Evolutionary conservation across 129 eudicot genomes (phyloP).

Genomic region (Silybum marianum): DNA sequence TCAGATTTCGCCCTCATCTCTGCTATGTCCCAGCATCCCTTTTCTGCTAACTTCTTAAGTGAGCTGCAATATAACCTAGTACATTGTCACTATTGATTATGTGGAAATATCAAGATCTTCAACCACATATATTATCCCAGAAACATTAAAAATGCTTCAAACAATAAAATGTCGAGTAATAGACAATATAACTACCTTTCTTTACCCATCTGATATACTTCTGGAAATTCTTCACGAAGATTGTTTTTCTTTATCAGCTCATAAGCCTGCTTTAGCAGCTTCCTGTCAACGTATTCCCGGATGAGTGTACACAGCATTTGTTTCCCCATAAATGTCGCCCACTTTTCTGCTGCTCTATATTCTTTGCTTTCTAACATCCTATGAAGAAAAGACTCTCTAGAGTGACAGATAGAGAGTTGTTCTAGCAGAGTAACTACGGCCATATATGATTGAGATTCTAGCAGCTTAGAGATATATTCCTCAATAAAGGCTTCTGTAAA

Average conservation of each 20-base stretch:
- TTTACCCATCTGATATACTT: conserved; percentile 76
- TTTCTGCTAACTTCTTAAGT: conserved; percentile 77
- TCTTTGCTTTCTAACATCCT: conserved; percentile 66
- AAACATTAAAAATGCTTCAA: conserved; percentile 1
- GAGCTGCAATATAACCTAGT: conserved; percentile 56
- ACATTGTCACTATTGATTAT: conserved; percentile 27
- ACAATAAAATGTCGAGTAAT: too few relatives aligned
- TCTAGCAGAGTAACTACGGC: conserved; percentile 66
- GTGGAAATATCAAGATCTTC: conserved; percentile 18
- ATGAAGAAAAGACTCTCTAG: conserved; percentile 63
- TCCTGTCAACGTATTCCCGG: conserved; percentile 57
- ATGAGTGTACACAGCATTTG: conserved; percentile 71
- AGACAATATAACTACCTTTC: conserved; percentile 86
- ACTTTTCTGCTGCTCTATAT: conserved; percentile 82
- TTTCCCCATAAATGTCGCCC: conserved; percentile 77
- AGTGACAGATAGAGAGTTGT: conserved; percentile 65
- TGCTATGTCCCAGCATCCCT: conserved; percentile 90
- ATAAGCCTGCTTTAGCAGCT: conserved; percentile 57
- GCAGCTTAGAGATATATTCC: conserved; percentile 52
- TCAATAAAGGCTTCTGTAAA: conserved; percentile 51
- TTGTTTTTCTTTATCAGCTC: conserved; percentile 69
- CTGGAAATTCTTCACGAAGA: conserved; percentile 80
- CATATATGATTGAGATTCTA: conserved; percentile 64
- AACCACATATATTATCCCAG: not conserved
- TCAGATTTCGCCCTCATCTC: conserved; percentile 64